Evolutionary conservation across 2,329 filamentous ascomycete genomes (phyloP).

Genomic region (Pseudogymnoascus sp.): DNA sequence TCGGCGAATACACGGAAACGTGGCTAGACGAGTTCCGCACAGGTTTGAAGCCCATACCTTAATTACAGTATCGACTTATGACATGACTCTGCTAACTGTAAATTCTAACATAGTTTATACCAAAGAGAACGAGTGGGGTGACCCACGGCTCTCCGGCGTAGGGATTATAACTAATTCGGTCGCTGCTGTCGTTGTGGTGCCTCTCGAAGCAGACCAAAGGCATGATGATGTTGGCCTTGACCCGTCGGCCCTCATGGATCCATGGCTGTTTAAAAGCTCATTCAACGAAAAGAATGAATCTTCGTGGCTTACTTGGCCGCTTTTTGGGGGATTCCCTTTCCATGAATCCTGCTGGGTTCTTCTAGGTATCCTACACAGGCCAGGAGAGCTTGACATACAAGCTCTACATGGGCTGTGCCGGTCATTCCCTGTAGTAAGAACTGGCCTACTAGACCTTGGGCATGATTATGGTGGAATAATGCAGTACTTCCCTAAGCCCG

Average conservation of each 20-base stretch:
- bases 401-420: neutral
- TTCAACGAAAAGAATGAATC: neutral
- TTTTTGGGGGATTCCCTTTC: neutral
- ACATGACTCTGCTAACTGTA: neutral
- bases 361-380: neutral
- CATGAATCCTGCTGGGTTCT: neutral
- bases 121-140: neutral
- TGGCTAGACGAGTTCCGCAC: neutral
- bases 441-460: neutral
- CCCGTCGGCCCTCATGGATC: neutral
- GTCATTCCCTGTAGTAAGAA: neutral
- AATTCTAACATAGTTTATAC: neutral
- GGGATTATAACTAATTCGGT: neutral
- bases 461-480: neutral
- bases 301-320: neutral
- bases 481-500: neutral
- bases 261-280: neutral
- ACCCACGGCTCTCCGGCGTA: neutral
- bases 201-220: neutral
- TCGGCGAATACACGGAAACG: neutral
- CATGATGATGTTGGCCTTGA: neutral
- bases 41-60: neutral
- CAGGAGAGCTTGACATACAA: neutral
- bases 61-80: neutral
- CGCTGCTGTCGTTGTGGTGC: neutral